phyloP scores from a whole-genome alignment of 495 filamentous ascomycete species.

The Staphylotrichum tortipilum region DNA sequence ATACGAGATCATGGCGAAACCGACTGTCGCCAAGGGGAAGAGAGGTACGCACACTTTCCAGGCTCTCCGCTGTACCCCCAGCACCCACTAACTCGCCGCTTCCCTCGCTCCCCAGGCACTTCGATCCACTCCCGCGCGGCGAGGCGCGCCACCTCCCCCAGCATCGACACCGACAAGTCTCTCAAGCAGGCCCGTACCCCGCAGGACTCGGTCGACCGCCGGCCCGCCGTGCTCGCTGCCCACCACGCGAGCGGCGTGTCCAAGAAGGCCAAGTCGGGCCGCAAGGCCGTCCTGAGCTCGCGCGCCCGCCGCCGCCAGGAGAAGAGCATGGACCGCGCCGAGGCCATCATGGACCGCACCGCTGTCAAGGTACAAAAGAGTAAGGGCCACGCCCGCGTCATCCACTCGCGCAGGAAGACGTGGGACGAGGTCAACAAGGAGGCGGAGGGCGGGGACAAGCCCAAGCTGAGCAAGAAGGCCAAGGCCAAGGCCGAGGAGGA shows the following conservation, averaged over 20 bases:
- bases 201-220: conserved; percentile 37
- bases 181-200: conserved; percentile 53
- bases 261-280: conserved; percentile 55
- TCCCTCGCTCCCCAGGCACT: conserved; percentile 21
- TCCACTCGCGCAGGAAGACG: conserved; percentile 46
- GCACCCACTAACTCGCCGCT: not conserved
- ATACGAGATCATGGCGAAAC: conserved; percentile 31
- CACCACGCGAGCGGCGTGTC: conserved; percentile 54
- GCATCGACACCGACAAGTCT: conserved; percentile 69
- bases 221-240: conserved; percentile 53
- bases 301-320: conserved; percentile 60
- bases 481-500: conserved; percentile 16
- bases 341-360: conserved; percentile 58
- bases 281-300: conserved; percentile 50
- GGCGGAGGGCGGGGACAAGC: not conserved
- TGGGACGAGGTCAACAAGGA: conserved; percentile 55
- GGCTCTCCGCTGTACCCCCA: too few species aligned
- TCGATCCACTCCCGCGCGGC: conserved; percentile 62
- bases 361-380: conserved; percentile 64
- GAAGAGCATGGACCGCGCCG: conserved; percentile 66
- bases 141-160: conserved; percentile 60
- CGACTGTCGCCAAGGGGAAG: conserved; percentile 32
- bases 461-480: conserved; percentile 13
- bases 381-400: conserved; percentile 47
- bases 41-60: conserved; percentile 25